Evolutionary conservation across 139 green algal genomes (phyloP).

Genomic region (Coccomyxa sp.): DNA sequence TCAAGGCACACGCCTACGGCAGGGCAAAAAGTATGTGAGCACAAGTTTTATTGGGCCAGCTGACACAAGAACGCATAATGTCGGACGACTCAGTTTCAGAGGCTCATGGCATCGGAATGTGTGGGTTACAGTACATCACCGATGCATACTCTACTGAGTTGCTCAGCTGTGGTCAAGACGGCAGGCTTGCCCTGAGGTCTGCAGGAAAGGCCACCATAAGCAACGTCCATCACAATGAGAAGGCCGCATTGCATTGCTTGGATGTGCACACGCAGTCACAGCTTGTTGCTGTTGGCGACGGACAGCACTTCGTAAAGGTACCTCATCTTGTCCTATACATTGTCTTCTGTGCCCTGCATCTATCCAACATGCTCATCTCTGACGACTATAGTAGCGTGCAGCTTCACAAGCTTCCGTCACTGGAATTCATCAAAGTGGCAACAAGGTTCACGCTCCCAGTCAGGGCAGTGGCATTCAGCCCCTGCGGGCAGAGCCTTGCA

Average conservation of each 20-base stretch:
- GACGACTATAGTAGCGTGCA: conserved; percentile 15
- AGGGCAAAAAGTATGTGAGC: not conserved
- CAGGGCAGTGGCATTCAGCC: conserved; percentile 53
- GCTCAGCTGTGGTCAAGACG: not conserved
- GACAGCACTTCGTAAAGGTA: conserved; percentile 47
- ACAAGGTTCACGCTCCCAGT: conserved; percentile 73
- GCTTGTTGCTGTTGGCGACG: conserved; percentile 19
- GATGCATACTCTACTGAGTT: not conserved
- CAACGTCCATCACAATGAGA: not conserved
- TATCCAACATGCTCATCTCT: not conserved
- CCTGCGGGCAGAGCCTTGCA: conserved; percentile 59
- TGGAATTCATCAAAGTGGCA: conserved; percentile 45
- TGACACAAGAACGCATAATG: not conserved
- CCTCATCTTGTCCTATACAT: not conserved
- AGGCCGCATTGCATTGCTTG: not conserved
- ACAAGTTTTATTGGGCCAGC: not conserved
- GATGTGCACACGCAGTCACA: not conserved
- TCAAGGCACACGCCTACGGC: not conserved
- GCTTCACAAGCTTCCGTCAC: conserved; percentile 42
- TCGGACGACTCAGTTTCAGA: not conserved
- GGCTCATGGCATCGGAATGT: not conserved
- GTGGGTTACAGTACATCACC: not conserved
- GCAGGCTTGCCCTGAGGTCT: not conserved
- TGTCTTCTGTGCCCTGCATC: not conserved
- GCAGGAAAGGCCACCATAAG: not conserved